Evolutionary conservation across 495 filamentous ascomycete genomes (phyloP).

Genomic region (Aspergillus olivimuriae): DNA sequence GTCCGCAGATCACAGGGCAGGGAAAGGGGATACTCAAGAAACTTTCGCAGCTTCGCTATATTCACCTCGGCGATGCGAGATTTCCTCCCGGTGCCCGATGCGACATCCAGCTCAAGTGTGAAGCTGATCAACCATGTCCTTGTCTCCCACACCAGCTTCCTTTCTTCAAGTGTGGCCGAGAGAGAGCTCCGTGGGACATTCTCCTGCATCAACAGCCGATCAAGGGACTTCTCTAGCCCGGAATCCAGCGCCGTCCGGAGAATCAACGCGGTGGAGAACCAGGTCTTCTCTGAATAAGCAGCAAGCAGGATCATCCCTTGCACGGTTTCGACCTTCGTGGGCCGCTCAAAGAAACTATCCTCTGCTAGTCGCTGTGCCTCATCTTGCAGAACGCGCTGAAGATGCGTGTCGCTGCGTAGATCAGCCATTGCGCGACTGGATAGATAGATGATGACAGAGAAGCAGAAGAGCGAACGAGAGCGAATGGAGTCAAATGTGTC

Average conservation of each 20-base stretch:
- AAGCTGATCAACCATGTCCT: slow-evolving; percentile 39
- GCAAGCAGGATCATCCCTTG: slow-evolving; percentile 40
- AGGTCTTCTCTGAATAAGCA: slow-evolving; percentile 40
- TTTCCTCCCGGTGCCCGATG: slow-evolving; percentile 38
- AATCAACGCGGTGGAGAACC: slow-evolving; percentile 41
- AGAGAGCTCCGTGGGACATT: slow-evolving; percentile 33
- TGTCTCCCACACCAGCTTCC: slow-evolving; percentile 37
- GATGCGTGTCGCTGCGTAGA: slow-evolving; percentile 29
- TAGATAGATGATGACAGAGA: slow-evolving; percentile 38
- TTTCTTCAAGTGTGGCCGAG: slow-evolving; percentile 34
- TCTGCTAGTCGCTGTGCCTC: slow-evolving; percentile 38
- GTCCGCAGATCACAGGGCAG: slow-evolving; percentile 39
- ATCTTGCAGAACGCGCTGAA: slow-evolving; percentile 40
- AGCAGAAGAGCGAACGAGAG: slow-evolving; percentile 38
- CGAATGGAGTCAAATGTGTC: slow-evolving; percentile 41
- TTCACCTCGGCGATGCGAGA: slow-evolving; percentile 37
- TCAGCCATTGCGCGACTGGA: slow-evolving; percentile 35
- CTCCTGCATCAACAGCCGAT: slow-evolving; percentile 31
- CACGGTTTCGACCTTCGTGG: slow-evolving; percentile 37
- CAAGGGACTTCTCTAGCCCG: slow-evolving; percentile 36
- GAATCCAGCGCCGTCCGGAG: slow-evolving; percentile 37
- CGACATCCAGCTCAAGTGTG: slow-evolving; percentile 37
- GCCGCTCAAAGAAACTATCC: slow-evolving; percentile 39
- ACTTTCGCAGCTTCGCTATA: slow-evolving; percentile 30
- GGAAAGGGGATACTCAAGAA: slow-evolving; percentile 37